Evolutionary conservation across 495 filamentous ascomycete species (phyloP), one percentile per base, ranked within the genome.

Genomic region (Daldinia grandis): DNA sequence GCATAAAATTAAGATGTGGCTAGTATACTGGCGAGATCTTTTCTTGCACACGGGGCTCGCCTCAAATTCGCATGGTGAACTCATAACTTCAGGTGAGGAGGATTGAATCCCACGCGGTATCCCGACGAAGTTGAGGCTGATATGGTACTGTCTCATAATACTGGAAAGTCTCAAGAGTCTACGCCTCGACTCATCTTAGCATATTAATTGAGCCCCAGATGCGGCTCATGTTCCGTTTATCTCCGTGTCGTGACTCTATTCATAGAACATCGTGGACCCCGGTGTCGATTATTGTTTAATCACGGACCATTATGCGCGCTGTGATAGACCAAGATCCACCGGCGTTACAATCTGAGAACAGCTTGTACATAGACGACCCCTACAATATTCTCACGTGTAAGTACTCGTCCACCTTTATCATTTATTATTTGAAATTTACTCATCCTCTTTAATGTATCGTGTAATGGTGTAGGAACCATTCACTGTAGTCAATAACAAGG

Each of bases 181-280:
- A 28, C 56, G 64, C 64, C 28, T 64, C 61, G 38, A 62, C 65
- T 60, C 60, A 66, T 66, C 61, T 62, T 40, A 54, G 19, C 24
- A 50, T 17, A 49, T 54, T 61, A 49, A 53, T 51, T 64, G 44
- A 53, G 50, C 60, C 68, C 65, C 47, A 62, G 65, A 64, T 73
- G 65, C 64, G 70, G 70, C 70, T 73, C 70, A 60, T 47, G 53
- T 60, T 66, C 49, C 49, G 49, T 30, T 37, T 35, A 25, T 33
- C 60, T 65, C 61, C 69, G 60, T 68, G 60, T 63, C 64, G 53
- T 17, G 62, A 66, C 61, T 68, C 65, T 73, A 73, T 73, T 73
- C 70, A 73, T 73, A 69, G 70, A 65, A 69, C 61, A 33, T 53
- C 62, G 25, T 61, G 65, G 70, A 58, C 51, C 65, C 65, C 55